Evolutionary conservation across 2,329 filamentous ascomycete genomes (phyloP), one percentile per base, ranked within the genome.

Genomic region (Botrytis hyacinthi): DNA sequence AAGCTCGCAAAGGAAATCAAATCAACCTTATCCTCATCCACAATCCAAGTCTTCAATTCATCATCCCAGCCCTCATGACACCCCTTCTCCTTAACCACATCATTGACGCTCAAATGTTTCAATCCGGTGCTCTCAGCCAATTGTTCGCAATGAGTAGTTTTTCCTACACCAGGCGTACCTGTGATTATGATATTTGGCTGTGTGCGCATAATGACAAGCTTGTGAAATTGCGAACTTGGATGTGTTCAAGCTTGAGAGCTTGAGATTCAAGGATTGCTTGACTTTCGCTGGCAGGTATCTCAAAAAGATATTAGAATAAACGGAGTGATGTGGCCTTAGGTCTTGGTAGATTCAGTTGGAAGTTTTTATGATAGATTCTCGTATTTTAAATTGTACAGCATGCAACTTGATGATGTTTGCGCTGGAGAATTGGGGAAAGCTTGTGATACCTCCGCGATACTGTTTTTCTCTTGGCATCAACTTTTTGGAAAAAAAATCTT

Each of bases 161-260:
- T 99, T 80, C 96, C 96, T 42, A 97, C 94, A 72, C 96, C 96
- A 0, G 96, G 96, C 32, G 96, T 99, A 76, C 96, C 96, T 59
- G 96, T 98, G 77, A 99, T 87, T 78, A 99, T 92, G 80, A 99
- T 94, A 83, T 98, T 99, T 44, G 96, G 96, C 76, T 84, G 71
- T 26, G 71, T 60, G 62, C 71, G 71, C 62, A 69, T 69, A 42
- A 26, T 59, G 66, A 14, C 48, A 18, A 69, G 37, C 35, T 57
- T 69, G 37, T 8, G 37, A 44, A 29, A 37, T 57, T 66, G 42
- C 18, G n/a, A 46, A 20, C 42, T 29, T 22, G n/a, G 9, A 32
- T 65, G 62, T 5, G 12, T 57, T n/a, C 14, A 29, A 46, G 4
- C 18, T 65, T 32, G n/a, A 32, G 46, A 68, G 65, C 16, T 54